Evolutionary conservation across 2,329 filamentous ascomycete genomes (phyloP), one percentile per base, ranked within the genome.

Genomic region (Coniochaeta sp.): DNA sequence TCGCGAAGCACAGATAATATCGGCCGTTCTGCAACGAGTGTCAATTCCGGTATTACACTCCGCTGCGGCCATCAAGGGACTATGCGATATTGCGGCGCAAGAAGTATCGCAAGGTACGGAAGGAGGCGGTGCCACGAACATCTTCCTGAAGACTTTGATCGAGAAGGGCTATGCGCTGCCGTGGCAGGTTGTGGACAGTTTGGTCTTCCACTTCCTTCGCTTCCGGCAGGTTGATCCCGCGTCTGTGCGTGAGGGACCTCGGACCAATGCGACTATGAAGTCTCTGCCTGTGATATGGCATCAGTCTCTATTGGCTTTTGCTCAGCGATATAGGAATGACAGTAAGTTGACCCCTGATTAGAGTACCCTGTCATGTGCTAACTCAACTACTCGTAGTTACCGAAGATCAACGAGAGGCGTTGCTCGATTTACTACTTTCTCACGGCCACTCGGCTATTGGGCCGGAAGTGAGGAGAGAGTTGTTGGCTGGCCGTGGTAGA

Each of bases 111-210:
- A 87, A 22, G 86, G 92, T 60, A 89, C 88, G 5, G 93, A 97
- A 73, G 90, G 90, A 54, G 93, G 92, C 19, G 93, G 93, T 55
- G 89, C 93, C 4, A 95, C 93, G 63, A 98, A 97, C 75, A 89
- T 96, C 67, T 96, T 99, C 75, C 96, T 99, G 76, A 91, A 91
- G 70, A 87, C 91, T 0, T 82, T 99, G 40, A 79, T 99, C 4
- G 93, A 97, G 75, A 99, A 99, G 83, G 96, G 96, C 71, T 98
- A 99, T 68, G 95, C 95, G 0, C 80, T 99, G 12, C 95, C 67
- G 14, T 69, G 66, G 65, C 93, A 96, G 74, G 93, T 96, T 59
- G 87, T 99, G 57, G 95, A 99, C 68, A 89, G 92, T 1, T 79
- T 98, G 1, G 95, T 99, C 10, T 98, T 98, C 78, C 93, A 99